Evolutionary conservation across 148 eudicot species (phyloP).

Genomic region (Cornus controversa): DNA sequence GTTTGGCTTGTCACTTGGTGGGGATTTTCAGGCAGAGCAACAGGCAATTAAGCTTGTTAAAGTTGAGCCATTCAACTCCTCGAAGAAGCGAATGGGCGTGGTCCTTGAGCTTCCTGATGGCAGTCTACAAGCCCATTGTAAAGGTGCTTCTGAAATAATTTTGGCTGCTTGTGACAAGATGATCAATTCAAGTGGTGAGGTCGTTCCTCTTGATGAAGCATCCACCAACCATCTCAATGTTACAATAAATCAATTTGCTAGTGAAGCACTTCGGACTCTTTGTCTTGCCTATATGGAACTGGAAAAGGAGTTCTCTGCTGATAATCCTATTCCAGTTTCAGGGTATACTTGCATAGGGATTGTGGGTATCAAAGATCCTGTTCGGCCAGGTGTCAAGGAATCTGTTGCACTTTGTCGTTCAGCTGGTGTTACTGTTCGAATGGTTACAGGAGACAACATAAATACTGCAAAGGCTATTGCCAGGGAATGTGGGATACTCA

Average conservation of each 20-base stretch:
- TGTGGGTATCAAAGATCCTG: conserved; percentile 97
- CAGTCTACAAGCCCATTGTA: conserved; percentile 67
- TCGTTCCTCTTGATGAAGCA: conserved; percentile 65
- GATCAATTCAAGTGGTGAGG: conserved; percentile 63
- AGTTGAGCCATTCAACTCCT: conserved; percentile 93
- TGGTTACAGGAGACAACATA: conserved; percentile 98
- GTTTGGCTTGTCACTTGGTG: conserved; percentile 83
- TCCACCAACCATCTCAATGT: conserved; percentile 49
- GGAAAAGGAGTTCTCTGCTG: conserved; percentile 53
- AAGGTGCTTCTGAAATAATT: conserved; percentile 96
- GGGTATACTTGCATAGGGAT: conserved; percentile 90
- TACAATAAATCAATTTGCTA: conserved; percentile 75
- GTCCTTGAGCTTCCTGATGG: conserved; percentile 78
- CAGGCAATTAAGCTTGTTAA: conserved; percentile 60
- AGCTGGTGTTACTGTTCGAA: conserved; percentile 89
- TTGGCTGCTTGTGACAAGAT: conserved; percentile 86
- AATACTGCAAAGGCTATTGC: conserved; percentile 99
- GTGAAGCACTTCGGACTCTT: conserved; percentile 84
- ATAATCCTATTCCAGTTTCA: conserved; percentile 60
- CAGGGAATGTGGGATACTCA: conserved; percentile 97
- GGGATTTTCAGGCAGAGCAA: conserved; percentile 71
- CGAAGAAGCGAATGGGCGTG: conserved; percentile 89
- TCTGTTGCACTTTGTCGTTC: conserved; percentile 93
- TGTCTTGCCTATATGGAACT: conserved; percentile 85
- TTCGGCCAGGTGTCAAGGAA: conserved; percentile 92